Conservation (phyloP, 2,329 filamentous ascomycete species). For the Pseudopyrenochaeta lycopersici region DNA sequence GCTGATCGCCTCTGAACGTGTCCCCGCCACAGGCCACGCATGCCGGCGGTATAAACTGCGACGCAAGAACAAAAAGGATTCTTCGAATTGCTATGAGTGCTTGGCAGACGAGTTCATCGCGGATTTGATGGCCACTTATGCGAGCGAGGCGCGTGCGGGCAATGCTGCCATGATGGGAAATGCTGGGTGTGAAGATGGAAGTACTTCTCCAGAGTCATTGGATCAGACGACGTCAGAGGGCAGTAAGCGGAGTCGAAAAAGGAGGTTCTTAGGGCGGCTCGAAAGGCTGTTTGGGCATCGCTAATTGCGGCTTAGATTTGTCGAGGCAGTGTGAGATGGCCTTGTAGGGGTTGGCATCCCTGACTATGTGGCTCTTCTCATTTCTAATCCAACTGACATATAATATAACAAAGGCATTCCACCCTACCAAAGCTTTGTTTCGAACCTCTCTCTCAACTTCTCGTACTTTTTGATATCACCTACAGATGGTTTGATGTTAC, state of each 20-base stretch:
- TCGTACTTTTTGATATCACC: slow-evolving; percentile 67
- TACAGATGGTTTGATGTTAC: slow-evolving; percentile 61
- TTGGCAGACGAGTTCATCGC: not conserved
- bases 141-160: not conserved
- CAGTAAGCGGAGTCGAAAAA: not conserved
- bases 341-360: too few species aligned
- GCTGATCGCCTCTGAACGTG: slow-evolving; percentile 1
- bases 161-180: too few species aligned
- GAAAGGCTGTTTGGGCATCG: not conserved
- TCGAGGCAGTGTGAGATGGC: too few species aligned
- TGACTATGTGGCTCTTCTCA: too few species aligned
- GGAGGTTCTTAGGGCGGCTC: not conserved
- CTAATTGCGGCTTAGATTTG: not conserved
- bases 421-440: slow-evolving; percentile 32
- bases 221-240: not conserved
- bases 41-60: slow-evolving; percentile 13
- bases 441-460: slow-evolving; percentile 60
- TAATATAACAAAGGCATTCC: not conserved
- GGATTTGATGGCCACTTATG: not conserved
- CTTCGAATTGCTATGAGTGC: not conserved
- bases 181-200: too few species aligned
- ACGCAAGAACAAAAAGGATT: slow-evolving; percentile 8
- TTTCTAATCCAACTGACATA: not conserved
- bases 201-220: too few species aligned
- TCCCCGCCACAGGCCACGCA: slow-evolving; percentile 7